phyloP scores from a whole-genome alignment of 2,329 filamentous ascomycete genomes.

The Botryotinia calthae region DNA sequence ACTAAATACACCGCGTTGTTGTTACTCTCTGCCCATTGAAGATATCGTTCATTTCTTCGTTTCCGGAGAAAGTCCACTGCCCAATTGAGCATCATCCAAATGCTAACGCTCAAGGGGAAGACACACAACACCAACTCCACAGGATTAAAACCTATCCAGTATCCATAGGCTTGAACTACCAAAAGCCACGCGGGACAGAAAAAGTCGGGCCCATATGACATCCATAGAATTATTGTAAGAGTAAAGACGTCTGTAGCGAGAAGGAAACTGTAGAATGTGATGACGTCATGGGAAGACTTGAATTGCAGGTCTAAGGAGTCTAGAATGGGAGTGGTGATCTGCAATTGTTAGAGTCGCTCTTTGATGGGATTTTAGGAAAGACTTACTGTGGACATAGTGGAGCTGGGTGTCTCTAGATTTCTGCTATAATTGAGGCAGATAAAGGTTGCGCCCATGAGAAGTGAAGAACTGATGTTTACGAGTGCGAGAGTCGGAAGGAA shows the following conservation, averaged over 20 bases:
- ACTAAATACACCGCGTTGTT: neutral
- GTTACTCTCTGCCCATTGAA: neutral
- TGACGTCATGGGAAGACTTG: neutral
- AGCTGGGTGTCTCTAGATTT: neutral
- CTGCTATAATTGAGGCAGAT: slow-evolving; percentile 3
- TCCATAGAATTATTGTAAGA: neutral
- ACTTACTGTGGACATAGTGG: neutral
- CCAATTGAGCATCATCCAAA: neutral
- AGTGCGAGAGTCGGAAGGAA: neutral
- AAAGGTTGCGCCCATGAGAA: neutral
- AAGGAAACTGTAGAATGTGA: neutral
- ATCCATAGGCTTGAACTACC: neutral
- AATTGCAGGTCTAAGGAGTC: neutral
- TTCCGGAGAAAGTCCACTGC: neutral
- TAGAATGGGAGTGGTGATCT: neutral
- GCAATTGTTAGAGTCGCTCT: neutral
- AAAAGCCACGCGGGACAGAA: neutral
- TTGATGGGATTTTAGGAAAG: neutral
- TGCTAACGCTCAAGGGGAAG: neutral
- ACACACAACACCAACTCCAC: slow-evolving; percentile 6
- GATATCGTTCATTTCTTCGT: neutral
- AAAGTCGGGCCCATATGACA: neutral
- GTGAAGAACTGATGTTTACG: neutral
- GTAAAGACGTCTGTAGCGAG: neutral
- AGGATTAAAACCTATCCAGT: neutral